Evolutionary conservation across 202 grass and related monocot genomes (phyloP).

Genomic region (Cymbopogon flexuosus): DNA sequence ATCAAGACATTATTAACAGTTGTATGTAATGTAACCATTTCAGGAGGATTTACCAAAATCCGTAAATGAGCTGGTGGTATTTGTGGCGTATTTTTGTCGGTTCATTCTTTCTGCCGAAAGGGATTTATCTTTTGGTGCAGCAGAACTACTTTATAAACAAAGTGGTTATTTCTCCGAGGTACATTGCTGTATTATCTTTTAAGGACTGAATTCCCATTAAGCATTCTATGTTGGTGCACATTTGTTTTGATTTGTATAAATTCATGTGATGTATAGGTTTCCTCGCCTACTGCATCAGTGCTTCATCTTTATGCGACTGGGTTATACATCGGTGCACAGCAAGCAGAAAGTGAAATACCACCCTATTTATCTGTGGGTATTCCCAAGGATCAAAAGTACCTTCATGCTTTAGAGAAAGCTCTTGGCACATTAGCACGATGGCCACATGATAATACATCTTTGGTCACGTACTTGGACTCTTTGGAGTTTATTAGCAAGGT

Average conservation of each 20-base stretch:
- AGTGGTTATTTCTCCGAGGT: slow-evolving; percentile 53
- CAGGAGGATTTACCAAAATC: slow-evolving; percentile 44
- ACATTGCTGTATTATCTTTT: slow-evolving; percentile 33
- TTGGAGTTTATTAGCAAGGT: slow-evolving; percentile 69
- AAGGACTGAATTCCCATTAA: slow-evolving; percentile 6
- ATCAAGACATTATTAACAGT: not conserved
- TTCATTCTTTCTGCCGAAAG: slow-evolving; percentile 49
- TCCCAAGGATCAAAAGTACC: slow-evolving; percentile 26
- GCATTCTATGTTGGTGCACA: slow-evolving; percentile 3
- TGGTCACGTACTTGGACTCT: slow-evolving; percentile 60
- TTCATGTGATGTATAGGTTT: slow-evolving; percentile 43
- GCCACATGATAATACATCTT: slow-evolving; percentile 38
- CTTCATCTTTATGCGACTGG: slow-evolving; percentile 62
- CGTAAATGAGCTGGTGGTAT: slow-evolving; percentile 50
- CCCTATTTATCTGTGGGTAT: slow-evolving; percentile 25
- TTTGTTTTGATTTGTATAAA: slow-evolving; percentile 23
- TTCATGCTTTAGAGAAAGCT: slow-evolving; percentile 42
- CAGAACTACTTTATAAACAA: slow-evolving; percentile 48
- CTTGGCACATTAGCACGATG: slow-evolving; percentile 34
- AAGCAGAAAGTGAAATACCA: slow-evolving; percentile 35
- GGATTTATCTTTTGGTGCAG: slow-evolving; percentile 31
- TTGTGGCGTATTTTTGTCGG: slow-evolving; percentile 54
- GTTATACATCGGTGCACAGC: slow-evolving; percentile 40
- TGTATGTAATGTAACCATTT: slow-evolving; percentile 14
- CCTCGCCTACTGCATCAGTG: slow-evolving; percentile 41